A percentile compares a stretch with the other conserved stretches of the same genome.
These are phyloP conservation scores for Mytilinidion resinicola DNA, from an alignment of 495 filamentous ascomycete genomes.

Conservation along the genomic window DNA sequence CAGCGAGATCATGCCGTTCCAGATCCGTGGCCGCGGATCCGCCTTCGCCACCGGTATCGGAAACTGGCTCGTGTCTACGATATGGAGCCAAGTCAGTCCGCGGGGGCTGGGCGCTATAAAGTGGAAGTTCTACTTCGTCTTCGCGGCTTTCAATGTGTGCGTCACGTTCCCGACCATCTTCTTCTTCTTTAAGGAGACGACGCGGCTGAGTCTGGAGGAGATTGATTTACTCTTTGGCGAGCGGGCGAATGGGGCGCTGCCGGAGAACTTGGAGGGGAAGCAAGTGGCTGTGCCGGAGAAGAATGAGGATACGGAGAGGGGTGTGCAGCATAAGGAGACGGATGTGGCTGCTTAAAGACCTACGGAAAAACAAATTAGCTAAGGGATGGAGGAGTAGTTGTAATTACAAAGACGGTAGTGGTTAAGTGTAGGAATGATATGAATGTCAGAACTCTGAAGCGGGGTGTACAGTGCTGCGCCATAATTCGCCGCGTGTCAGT, in stretches of 20 bases:
- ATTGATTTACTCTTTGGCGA: slow-evolving; percentile 52
- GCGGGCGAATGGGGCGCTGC: slow-evolving; percentile 41
- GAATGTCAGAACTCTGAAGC: too few species aligned
- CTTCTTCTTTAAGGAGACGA: slow-evolving; percentile 53
- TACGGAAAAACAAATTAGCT: too few species aligned
- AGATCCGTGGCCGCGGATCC: slow-evolving; percentile 60
- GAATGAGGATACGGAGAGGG: neutral
- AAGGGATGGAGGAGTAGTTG: too few species aligned
- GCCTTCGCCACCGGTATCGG: slow-evolving; percentile 70
- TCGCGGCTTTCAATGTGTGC: slow-evolving; percentile 40
- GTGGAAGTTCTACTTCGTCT: slow-evolving; percentile 53
- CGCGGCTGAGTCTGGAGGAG: slow-evolving; percentile 49
- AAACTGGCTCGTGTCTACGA: slow-evolving; percentile 46
- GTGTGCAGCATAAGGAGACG: neutral
- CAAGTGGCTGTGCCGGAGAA: neutral
- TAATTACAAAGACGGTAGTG: too few species aligned
- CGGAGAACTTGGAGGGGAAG: slow-evolving; percentile 32
- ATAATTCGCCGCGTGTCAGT: too few species aligned
- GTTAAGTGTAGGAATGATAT: too few species aligned
- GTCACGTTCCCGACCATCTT: slow-evolving; percentile 39
- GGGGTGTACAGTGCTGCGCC: too few species aligned
- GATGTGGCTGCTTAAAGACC: too few species aligned
- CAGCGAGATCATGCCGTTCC: slow-evolving; percentile 63
- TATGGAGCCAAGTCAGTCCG: slow-evolving; percentile 55
- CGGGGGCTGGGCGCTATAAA: slow-evolving; percentile 49